Conservation (phyloP, 2,329 filamentous ascomycete genomes). For the Cercospora sp. region DNA sequence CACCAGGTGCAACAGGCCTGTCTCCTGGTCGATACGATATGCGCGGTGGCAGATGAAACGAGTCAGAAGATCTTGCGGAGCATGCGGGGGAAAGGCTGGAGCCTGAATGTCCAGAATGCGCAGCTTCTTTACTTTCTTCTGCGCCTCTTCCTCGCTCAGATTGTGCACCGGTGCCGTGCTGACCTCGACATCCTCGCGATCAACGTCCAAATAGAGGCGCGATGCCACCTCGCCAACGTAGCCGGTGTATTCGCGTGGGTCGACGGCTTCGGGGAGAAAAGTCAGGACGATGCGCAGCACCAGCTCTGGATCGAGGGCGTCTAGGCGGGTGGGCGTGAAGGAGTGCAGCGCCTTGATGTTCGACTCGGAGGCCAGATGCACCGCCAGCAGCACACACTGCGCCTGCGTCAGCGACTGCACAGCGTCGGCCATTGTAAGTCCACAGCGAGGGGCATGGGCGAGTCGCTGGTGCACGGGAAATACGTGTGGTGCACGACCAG, state of each 20-base stretch:
- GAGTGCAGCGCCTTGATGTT: conserved; percentile 63
- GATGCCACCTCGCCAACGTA: conserved; percentile 61
- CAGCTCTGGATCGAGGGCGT: conserved; percentile 63
- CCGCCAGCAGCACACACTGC: conserved; percentile 72
- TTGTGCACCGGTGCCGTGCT: conserved; percentile 59
- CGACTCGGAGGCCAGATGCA: conserved; percentile 66
- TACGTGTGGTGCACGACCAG: neutral
- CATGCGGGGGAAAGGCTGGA: conserved; percentile 51
- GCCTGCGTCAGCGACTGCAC: conserved; percentile 58
- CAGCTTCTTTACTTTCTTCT: conserved; percentile 64
- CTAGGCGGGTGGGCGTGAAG: conserved; percentile 58
- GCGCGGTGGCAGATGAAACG: conserved; percentile 69
- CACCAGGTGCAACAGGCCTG: conserved; percentile 69
- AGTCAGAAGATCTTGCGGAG: conserved; percentile 57
- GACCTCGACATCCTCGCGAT: conserved; percentile 48
- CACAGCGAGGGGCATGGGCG: neutral
- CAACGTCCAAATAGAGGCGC: conserved; percentile 46
- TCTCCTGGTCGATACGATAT: conserved; percentile 68
- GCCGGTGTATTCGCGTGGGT: conserved; percentile 62
- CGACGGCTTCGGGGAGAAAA: conserved; percentile 71
- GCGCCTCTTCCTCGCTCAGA: conserved; percentile 63
- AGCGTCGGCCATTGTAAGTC: conserved; percentile 19
- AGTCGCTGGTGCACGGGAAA: neutral
- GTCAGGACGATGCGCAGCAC: conserved; percentile 73
- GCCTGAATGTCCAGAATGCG: conserved; percentile 60